These are phyloP conservation scores for Thielaviopsis ethacetica DNA, from an alignment of 2,329 filamentous ascomycete genomes.

Conservation along the genomic window DNA sequence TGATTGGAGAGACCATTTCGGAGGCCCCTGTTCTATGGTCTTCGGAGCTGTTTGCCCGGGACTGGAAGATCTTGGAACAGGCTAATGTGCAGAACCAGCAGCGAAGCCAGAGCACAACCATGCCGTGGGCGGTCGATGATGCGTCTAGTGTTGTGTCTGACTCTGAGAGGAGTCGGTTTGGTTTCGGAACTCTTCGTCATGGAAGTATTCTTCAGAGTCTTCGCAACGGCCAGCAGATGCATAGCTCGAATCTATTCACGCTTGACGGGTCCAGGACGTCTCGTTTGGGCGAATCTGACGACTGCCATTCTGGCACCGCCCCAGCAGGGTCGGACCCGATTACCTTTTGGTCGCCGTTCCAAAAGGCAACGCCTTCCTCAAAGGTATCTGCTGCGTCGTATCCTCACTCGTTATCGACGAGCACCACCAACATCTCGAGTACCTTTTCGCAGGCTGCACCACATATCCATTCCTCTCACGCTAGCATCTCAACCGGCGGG, in stretches of 20 bases:
- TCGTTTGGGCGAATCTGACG: neutral
- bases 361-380: slow-evolving; percentile 44
- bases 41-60: slow-evolving; percentile 70
- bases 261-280: neutral
- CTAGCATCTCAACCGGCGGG: slow-evolving; percentile 27
- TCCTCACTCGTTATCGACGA: slow-evolving; percentile 45
- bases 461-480: slow-evolving; percentile 28
- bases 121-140: slow-evolving; percentile 31
- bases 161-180: slow-evolving; percentile 23
- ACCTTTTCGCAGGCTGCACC: slow-evolving; percentile 30
- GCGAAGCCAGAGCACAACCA: slow-evolving; percentile 28
- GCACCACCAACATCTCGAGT: slow-evolving; percentile 38
- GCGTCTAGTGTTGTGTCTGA: slow-evolving; percentile 38
- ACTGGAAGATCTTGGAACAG: slow-evolving; percentile 46
- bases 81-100: slow-evolving; percentile 14
- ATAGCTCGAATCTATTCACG: neutral
- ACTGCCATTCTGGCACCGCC: neutral
- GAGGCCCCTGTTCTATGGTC: slow-evolving; percentile 85
- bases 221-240: slow-evolving; percentile 21
- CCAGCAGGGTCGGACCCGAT: neutral
- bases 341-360: slow-evolving; percentile 84
- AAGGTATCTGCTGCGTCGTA: slow-evolving; percentile 38
- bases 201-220: slow-evolving; percentile 37
- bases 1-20: slow-evolving; percentile 69
- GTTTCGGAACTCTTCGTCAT: neutral